Conservation (phyloP, 768 basidiomycete genomes). For the Auricularia cornea region DNA sequence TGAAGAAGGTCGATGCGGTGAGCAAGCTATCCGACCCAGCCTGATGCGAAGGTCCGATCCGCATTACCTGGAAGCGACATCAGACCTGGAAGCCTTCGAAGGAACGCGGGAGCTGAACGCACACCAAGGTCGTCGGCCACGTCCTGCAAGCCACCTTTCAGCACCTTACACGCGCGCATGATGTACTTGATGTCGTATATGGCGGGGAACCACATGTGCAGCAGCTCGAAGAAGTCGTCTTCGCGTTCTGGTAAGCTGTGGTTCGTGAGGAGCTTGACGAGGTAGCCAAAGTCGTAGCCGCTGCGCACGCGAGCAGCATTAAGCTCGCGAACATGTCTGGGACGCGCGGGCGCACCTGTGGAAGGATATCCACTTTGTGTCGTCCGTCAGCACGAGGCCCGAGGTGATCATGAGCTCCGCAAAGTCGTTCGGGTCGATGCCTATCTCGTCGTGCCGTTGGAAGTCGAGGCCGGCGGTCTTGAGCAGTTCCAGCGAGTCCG, state of each 20-base stretch:
- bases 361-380: constrained; percentile 95
- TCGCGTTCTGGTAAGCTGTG: constrained; percentile 31
- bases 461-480: constrained; percentile 96
- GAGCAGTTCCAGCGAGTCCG: constrained; percentile 91
- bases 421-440: constrained; percentile 89
- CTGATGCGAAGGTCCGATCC: constrained; percentile 88
- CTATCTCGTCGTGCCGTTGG: constrained; percentile 83
- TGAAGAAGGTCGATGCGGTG: constrained; percentile 91
- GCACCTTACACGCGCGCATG: constrained; percentile 76
- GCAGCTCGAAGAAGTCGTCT: constrained; percentile 79
- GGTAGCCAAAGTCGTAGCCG: constrained; percentile 98
- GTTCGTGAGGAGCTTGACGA: constrained; percentile 74
- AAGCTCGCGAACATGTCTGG: neutral
- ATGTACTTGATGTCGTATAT: constrained; percentile 98
- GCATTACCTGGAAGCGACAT: constrained; percentile 51
- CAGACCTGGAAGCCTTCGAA: neutral
- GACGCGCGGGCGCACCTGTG: constrained; percentile 62
- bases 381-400: constrained; percentile 79
- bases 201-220: constrained; percentile 88
- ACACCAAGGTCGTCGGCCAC: constrained; percentile 95
- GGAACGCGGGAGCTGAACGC: constrained; percentile 22
- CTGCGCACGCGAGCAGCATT: constrained; percentile 31
- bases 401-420: constrained; percentile 96
- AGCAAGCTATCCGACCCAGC: constrained; percentile 96
- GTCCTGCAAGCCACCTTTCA: constrained; percentile 87